These are phyloP conservation scores for Leishmania turanica DNA, from an alignment of 208 protist genomes.

Conservation along the genomic window DNA sequence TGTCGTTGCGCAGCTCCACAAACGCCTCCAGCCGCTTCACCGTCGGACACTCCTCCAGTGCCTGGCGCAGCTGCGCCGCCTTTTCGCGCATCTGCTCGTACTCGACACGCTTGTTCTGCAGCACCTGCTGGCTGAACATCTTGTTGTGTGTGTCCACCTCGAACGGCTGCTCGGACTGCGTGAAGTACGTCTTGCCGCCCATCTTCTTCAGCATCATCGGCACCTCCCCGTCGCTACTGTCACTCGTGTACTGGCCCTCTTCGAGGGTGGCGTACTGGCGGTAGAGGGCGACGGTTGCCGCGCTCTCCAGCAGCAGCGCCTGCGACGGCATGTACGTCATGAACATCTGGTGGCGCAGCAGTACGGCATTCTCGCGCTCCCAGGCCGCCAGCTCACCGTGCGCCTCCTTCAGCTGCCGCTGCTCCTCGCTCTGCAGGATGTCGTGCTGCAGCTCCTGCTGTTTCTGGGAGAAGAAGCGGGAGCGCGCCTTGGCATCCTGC, in stretches of 20 bases:
- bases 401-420: slow-evolving; percentile 69
- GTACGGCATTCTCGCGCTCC: slow-evolving; percentile 81
- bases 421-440: slow-evolving; percentile 61
- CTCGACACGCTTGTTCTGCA: slow-evolving; percentile 86
- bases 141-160: slow-evolving; percentile 85
- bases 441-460: slow-evolving; percentile 70
- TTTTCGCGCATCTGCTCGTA: slow-evolving; percentile 81
- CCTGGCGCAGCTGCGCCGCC: slow-evolving; percentile 52
- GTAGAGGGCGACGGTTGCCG: slow-evolving; percentile 81
- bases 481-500: slow-evolving; percentile 60
- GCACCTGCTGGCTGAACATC: slow-evolving; percentile 88
- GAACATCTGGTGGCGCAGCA: slow-evolving; percentile 85
- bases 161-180: slow-evolving; percentile 54
- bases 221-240: slow-evolving; percentile 80
- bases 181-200: slow-evolving; percentile 76
- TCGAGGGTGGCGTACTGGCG: slow-evolving; percentile 82
- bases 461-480: slow-evolving; percentile 79
- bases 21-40: slow-evolving; percentile 68
- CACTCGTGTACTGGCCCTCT: slow-evolving; percentile 78
- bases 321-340: slow-evolving; percentile 83
- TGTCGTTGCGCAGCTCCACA: slow-evolving; percentile 59
- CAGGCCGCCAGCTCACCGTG: slow-evolving; percentile 78
- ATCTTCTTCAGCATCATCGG: slow-evolving; percentile 71
- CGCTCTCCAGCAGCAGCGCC: slow-evolving; percentile 76
- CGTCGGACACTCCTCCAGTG: slow-evolving; percentile 50